Conservation (phyloP, 306 rosid genomes). For the Quercus cerris region DNA sequence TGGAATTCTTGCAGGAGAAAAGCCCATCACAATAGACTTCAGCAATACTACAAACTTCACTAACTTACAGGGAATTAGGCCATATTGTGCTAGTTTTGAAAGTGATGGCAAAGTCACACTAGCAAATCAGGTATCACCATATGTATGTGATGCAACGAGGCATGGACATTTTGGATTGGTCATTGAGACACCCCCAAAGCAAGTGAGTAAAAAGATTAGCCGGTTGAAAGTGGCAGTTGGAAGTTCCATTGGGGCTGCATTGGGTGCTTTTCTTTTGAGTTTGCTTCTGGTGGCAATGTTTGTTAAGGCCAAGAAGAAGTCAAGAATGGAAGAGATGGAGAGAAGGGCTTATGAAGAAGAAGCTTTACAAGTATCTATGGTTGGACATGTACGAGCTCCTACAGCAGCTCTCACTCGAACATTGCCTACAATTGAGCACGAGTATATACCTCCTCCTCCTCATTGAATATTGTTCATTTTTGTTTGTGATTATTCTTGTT, state of each 20-base stretch:
- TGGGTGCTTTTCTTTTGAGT: constrained; percentile 79
- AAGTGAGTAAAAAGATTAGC: constrained; percentile 45
- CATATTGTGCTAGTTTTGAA: constrained; percentile 81
- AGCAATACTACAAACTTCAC: constrained; percentile 38
- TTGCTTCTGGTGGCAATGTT: constrained; percentile 90
- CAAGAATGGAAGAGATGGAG: constrained; percentile 85
- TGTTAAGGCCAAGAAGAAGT: constrained; percentile 78
- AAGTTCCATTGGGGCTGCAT: constrained; percentile 71
- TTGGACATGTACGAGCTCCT: constrained; percentile 95
- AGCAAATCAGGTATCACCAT: constrained; percentile 44
- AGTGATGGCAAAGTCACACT: constrained; percentile 69
- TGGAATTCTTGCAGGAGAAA: constrained; percentile 57
- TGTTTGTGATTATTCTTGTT: constrained; percentile 26
- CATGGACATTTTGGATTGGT: constrained; percentile 95
- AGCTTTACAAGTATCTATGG: constrained; percentile 96
- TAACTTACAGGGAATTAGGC: constrained; percentile 28
- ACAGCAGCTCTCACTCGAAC: constrained; percentile 68
- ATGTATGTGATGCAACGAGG: constrained; percentile 61
- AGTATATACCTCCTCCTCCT: constrained; percentile 50
- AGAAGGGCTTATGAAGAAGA: constrained; percentile 94
- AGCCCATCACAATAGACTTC: constrained; percentile 72
- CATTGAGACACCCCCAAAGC: constrained; percentile 41
- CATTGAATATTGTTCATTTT: constrained; percentile 21
- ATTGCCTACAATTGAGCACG: constrained; percentile 55
- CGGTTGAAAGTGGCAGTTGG: constrained; percentile 86